Conservation (phyloP, 306 rosid species). For the Trichosanthes truncata region DNA sequence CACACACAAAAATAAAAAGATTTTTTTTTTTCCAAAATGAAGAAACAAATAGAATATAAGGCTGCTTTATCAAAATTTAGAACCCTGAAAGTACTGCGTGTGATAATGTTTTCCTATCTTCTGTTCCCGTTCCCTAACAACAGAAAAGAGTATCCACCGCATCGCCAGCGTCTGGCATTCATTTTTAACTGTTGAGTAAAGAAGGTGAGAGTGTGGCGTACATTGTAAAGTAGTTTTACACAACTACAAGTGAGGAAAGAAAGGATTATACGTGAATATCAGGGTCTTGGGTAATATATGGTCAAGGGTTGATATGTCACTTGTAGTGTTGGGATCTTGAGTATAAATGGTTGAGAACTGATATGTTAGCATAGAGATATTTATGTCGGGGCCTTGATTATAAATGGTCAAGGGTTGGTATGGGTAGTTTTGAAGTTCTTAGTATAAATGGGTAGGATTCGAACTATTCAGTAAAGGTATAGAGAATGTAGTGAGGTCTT, state of each 20-base stretch:
- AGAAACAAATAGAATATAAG: conserved; percentile 1
- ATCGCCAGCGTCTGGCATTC: background rate
- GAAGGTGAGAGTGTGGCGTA: background rate
- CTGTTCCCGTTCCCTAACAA: background rate
- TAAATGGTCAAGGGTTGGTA: too few relatives aligned
- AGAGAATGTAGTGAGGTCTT: too few relatives aligned
- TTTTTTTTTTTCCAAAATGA: background rate
- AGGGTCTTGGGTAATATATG: too few relatives aligned
- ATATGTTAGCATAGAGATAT: too few relatives aligned
- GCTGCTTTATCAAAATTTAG: conserved; percentile 1
- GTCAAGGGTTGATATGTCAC: too few relatives aligned
- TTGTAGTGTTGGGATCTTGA: too few relatives aligned
- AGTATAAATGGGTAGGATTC: too few relatives aligned
- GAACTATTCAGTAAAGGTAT: too few relatives aligned
- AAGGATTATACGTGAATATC: too few relatives aligned
- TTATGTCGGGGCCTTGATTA: too few relatives aligned
- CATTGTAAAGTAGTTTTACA: background rate
- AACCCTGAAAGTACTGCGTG: background rate
- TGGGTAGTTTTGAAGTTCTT: too few relatives aligned
- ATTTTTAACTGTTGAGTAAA: background rate
- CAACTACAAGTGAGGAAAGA: background rate
- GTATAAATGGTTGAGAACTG: too few relatives aligned
- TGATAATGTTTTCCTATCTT: background rate
- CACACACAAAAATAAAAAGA: background rate
- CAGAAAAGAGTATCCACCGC: background rate